Evolutionary conservation across 345 rosid genomes (phyloP), one percentile per base, ranked within the genome.

Genomic region (Luvunga scandens): DNA sequence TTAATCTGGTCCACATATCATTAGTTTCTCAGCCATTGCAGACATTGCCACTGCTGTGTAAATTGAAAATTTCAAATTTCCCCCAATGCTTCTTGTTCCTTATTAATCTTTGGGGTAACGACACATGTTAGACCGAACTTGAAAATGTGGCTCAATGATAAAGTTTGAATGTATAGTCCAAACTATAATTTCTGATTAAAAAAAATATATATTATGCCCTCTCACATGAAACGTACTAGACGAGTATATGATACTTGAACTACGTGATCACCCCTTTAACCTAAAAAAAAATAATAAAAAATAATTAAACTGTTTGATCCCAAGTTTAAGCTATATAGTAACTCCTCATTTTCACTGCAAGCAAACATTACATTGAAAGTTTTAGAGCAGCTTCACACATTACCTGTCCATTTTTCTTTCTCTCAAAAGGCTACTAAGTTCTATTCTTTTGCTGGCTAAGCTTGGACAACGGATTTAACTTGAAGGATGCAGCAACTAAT

Each of bases 401-500:
- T 1, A 12, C 38, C 2, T 64, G 19, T 18, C 14, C 9, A 61
- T 31, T 36, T 38, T 45, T 53, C 57, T 18, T 53, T 53, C n/a
- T 5, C 21, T 53, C 57, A 53, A 19, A 0, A 18, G 57, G 57
- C 7, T 0, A 18, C 57, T 53, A 53, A 1, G 57, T 22, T 73
- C 9, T 3, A 25, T 12, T 56, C 34, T 10, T 59, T 50, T 13
- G 4, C 42, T 48, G 31, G 34, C 33, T 71, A 7, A 45, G 50
- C 18, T 45, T 73, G 33, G 57, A 28, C 60, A 59, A 39, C 33
- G 16, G 48, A 18, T 79, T 39, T 27, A 66, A 57, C 34, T 39
- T 79, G 69, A 79, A 65, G 63, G 56, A 14, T 19, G 59, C 39
- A 70, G 71, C 55, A 59, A 24, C 38, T 30, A 57, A 18, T 45